Base-by-base conservation (phyloP, 2,329 filamentous ascomycete species). In the Chaetomiaceae sp. region DNA sequence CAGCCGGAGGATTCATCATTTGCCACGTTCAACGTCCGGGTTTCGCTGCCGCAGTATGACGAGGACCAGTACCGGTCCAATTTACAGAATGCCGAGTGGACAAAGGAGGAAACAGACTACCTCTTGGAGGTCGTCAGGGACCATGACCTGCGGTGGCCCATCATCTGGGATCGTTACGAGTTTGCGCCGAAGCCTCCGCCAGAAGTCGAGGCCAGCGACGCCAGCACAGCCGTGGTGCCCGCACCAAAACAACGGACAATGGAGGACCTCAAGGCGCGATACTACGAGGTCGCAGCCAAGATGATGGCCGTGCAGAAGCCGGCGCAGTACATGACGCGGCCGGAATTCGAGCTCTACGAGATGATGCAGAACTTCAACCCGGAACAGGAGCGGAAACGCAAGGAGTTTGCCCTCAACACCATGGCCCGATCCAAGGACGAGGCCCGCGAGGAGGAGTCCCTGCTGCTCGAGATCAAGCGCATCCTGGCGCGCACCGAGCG, bases 121-220 rank as follows among this genome's bases (percentile, higher is more conserved):
- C 70, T 99, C 56, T 79, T 97, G 65, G 73, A 81, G 3, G 66
- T 92, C 31, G 87, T 82, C 13, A 78, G 78, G 51, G 86, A 91
- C 41, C 96, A 84, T 64, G 89, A 95, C 63, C 77, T 96, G 54
- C 85, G 93, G 59, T 99, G 93, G 90, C 79, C 92, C 3, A 68
- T 97, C 14, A 88, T 99, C 54, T 89, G 86, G 75, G 93, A 99
- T 67, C 87, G 92, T 51, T 99, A 96, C 70, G 88, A 95, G 48
- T 95, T 81, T 66, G 70, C 66, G 4, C 74, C 78, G 3, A 70
- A 72, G 25, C 65, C 70, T 2, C 67, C 70, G 2, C 71, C 74
- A 42, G 70, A 69, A 46, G 70, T 77, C 42, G 71, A 72, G 2
- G 68, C 64, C 16, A 70, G 74, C 34, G 71, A 70, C 39, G 70